Conservation (phyloP, 2,329 filamentous ascomycete species). For the Pestalotiopsis sp. region DNA sequence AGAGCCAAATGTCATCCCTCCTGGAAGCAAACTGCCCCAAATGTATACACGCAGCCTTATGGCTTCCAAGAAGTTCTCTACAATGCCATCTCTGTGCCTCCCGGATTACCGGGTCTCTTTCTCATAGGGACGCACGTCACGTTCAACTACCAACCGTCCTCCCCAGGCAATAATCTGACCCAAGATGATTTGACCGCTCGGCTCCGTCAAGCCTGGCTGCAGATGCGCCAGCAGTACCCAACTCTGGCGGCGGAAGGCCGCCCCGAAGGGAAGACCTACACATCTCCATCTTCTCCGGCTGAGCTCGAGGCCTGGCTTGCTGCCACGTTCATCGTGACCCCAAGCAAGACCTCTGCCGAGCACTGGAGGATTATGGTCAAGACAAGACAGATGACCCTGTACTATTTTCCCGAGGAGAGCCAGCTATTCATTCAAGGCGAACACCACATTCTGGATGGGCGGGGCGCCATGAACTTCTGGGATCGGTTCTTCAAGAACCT, state of each 20-base stretch:
- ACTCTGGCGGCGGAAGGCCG: conserved; percentile 15
- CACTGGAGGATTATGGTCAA: conserved; percentile 16
- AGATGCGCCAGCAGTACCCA: conserved; percentile 15
- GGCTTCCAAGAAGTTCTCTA: conserved; percentile 18
- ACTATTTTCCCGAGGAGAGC: conserved; percentile 14
- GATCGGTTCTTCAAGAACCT: conserved; percentile 16
- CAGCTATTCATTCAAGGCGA: conserved; percentile 17
- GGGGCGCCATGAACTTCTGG: conserved; percentile 18
- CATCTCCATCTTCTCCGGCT: conserved; percentile 12
- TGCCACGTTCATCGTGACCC: conserved; percentile 14
- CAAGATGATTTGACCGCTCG: conserved; percentile 2
- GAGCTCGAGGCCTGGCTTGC: conserved; percentile 16
- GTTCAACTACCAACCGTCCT: conserved; percentile 12
- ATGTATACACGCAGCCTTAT: conserved; percentile 15
- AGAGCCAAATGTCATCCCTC: conserved; percentile 15
- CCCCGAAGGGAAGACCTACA: conserved; percentile 15
- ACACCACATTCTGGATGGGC: conserved; percentile 16
- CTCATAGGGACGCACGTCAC: conserved; percentile 15
- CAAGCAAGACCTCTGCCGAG: conserved; percentile 11
- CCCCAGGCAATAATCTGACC: background rate
- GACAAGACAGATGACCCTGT: conserved; percentile 15
- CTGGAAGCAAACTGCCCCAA: conserved; percentile 14
- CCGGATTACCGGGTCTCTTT: conserved; percentile 15
- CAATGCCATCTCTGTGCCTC: conserved; percentile 16
- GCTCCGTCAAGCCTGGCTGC: conserved; percentile 16